Evolutionary conservation across 2,329 filamentous ascomycete genomes (phyloP).

Genomic region (Hymenoscyphus scutula): DNA sequence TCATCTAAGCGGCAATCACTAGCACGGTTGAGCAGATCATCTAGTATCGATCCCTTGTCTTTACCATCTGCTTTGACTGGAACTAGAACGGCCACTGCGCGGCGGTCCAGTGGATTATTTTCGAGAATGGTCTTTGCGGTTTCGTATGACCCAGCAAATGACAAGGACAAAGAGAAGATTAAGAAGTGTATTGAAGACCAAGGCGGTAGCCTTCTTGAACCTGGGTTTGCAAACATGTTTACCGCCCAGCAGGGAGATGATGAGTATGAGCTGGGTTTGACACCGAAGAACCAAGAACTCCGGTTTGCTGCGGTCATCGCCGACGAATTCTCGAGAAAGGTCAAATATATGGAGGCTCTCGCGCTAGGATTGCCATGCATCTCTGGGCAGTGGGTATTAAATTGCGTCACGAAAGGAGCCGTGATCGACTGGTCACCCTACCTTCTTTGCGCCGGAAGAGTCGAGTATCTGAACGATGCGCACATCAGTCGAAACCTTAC

Average conservation of each 20-base stretch:
- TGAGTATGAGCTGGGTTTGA: conserved; percentile 50
- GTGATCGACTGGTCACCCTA: conserved; percentile 77
- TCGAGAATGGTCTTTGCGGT: conserved; percentile 83
- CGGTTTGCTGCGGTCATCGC: conserved; percentile 86
- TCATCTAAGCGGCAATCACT: conserved; percentile 27
- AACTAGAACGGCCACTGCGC: neutral
- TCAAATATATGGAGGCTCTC: conserved; percentile 93
- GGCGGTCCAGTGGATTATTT: conserved; percentile 51
- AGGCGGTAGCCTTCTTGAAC: conserved; percentile 68
- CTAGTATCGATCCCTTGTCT: conserved; percentile 31
- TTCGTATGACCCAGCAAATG: conserved; percentile 58
- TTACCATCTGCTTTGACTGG: conserved; percentile 5
- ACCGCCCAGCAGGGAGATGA: conserved; percentile 10
- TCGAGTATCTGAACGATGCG: conserved; percentile 71
- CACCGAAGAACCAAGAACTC: conserved; percentile 48
- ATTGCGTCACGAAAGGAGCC: conserved; percentile 60
- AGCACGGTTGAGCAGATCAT: conserved; percentile 10
- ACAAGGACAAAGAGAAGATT: conserved; percentile 57
- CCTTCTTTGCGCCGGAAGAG: conserved; percentile 81
- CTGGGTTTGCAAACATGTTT: conserved; percentile 77
- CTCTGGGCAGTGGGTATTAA: conserved; percentile 74
- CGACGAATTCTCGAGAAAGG: conserved; percentile 79
- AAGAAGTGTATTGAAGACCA: conserved; percentile 63
- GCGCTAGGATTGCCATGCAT: conserved; percentile 87
- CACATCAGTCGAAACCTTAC: conserved; percentile 70